Evolutionary conservation across 129 eudicot genomes (phyloP), one percentile per base, ranked within the genome.

Genomic region (Chrysanthemum lavandulifolium): DNA sequence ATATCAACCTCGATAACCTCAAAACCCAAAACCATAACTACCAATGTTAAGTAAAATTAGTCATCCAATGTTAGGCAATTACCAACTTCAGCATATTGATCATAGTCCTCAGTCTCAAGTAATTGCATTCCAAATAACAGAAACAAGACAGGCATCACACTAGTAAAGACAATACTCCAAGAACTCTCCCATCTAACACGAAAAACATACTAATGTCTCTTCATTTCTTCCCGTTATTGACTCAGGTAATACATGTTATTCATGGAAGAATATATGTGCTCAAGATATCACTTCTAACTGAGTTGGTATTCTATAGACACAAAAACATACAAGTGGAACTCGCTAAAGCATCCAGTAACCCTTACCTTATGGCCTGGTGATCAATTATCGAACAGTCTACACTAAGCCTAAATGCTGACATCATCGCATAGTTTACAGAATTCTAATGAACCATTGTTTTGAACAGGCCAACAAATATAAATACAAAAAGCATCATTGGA

Each of bases 361-460:
- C 23, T 11, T 33, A 33, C 40, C 48, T 63, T 51, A 51, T 13
- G 5, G 15, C 27, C 1, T 2, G 4, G 4, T 52, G 4, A 2
- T 11, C 57, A 0, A 21, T 14, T n/a, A 16, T 51, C 10, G 3
- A 53, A 69, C 19, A 11, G 55, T 40, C 53, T 70, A 36, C 23
- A 21, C 40, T 16, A 71, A n/a, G 54, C 53, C 74, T 45, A 40
- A 51, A 56, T 71, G 31, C 18, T 55, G 51, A 33, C 18, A 16
- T 14, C 4, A 36, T 43, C 43, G 1, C 54, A 43, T 40, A 52
- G n/a, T 18, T 58, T 25, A 9, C 5, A 12, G 31, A 47, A 60
- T 72, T 43, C 21, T 43, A 72, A 58, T 19, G 45, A 58, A 47
- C 47, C 67, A 71, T 58, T 40, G 36, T 36, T 4, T 36, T 5